Evolutionary conservation across 2,329 filamentous ascomycete species (phyloP), one percentile per base, ranked within the genome.

Genomic region (Fusarium sp.): DNA sequence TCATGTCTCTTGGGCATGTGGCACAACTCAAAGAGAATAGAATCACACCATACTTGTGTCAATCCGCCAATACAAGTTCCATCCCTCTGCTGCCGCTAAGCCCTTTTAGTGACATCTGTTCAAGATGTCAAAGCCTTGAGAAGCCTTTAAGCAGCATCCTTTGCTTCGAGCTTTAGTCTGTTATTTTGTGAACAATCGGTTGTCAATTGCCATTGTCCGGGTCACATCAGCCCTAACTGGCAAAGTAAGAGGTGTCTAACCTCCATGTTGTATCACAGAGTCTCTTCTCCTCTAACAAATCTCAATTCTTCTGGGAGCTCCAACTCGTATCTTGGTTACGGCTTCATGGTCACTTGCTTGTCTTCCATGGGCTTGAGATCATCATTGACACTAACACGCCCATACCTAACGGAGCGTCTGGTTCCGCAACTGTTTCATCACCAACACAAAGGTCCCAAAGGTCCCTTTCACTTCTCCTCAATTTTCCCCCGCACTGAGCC

Each of bases 401-500:
- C 13, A 45, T 45, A 5, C 41, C 20, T 14, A 22, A 14, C 41
- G 13, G 20, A 45, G 20, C 41, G 20, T 45, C 20, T 24, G 6
- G 8, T 24, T 24, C 43, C 14, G 22, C 43, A 48, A 13, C 27
- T 29, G 20, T 48, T 16, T 48, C 22, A 18, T 16, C 41, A 5
- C 43, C 5, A 22, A 45, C 20, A 16, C 11, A 16, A 45, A 22
- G 13, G 7, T 14, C 24, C 24, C n/a, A n/a, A n/a, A n/a, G n/a
- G n/a, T n/a, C 20, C 22, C 7, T 24, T 16, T 48, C 63, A 50
- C 48, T 13, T 71, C 20, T 45, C 68, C 52, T 24, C 50, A 22
- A 50, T 11, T 18, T 60, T 31, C 6, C 35, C 52, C 70, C 37
- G 65, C 71, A 18, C 59, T 61, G n/a, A 65, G 73, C 22, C 74